A percentile compares a stretch with the other conserved stretches of the same genome.
Evolutionary conservation across 2,329 filamentous ascomycete genomes (phyloP).

Genomic region (Zelopaecilomyces penicillatus): DNA sequence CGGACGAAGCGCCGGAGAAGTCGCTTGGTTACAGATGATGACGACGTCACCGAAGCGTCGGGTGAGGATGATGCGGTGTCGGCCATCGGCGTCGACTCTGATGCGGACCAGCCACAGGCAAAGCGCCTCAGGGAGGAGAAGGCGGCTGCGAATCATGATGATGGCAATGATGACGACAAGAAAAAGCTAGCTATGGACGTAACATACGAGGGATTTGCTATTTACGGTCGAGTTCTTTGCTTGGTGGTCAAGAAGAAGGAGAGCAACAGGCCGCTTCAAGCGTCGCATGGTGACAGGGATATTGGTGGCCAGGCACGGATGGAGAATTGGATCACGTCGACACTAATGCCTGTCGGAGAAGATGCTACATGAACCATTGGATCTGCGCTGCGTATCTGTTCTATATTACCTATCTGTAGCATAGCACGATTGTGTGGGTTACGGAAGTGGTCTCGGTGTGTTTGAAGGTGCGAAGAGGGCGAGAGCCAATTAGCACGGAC

Average conservation of each 20-base stretch:
- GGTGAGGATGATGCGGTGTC: conserved; percentile 28
- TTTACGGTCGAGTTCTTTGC: conserved; percentile 88
- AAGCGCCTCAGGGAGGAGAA: conserved; percentile 34
- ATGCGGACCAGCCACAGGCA: conserved; percentile 32
- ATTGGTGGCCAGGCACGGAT: conserved; percentile 54
- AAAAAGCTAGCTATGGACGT: conserved; percentile 86
- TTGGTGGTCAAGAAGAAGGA: conserved; percentile 76
- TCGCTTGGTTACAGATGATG: conserved; percentile 5
- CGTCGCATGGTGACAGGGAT: conserved; percentile 19
- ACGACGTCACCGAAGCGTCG: conserved; percentile 16
- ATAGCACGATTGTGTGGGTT: no score
- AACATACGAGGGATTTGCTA: conserved; percentile 89
- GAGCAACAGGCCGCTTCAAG: conserved; percentile 31
- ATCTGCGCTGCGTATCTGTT: no score
- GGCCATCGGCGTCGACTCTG: conserved; percentile 31
- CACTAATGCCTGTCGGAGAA: conserved; percentile 50
- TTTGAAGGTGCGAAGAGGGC: no score
- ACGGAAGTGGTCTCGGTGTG: no score
- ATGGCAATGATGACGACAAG: conserved; percentile 55
- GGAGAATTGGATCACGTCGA: conserved; percentile 79
- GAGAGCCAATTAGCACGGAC: no score
- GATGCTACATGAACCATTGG: conserved; percentile 17
- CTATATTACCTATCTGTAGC: no score
- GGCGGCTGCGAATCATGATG: conserved; percentile 19
- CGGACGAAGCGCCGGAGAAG: conserved; percentile 23